Conservation (phyloP, 2,329 filamentous ascomycete species). For the Cercospora nicotianae region DNA sequence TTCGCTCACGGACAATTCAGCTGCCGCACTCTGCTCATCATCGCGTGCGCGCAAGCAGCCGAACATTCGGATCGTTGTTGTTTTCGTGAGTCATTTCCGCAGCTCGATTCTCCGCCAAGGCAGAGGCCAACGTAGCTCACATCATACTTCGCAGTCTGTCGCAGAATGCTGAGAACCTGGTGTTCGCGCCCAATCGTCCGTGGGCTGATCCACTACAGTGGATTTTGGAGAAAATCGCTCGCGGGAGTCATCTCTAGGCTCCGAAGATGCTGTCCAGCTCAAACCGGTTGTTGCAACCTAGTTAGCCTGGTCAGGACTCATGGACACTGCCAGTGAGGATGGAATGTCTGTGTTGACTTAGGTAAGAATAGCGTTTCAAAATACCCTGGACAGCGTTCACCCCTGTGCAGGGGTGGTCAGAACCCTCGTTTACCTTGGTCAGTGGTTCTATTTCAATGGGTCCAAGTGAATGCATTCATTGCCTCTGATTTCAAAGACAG, state of each 20-base stretch:
- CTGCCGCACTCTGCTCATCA: not conserved
- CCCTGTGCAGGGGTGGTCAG: conserved; percentile 13
- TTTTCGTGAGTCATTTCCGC: not conserved
- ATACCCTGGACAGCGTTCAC: conserved; percentile 16
- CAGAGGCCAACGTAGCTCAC: not conserved
- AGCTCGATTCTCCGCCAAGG: not conserved
- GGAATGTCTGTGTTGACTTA: conserved; percentile 2
- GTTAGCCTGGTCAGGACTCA: not conserved
- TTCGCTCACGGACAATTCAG: not conserved
- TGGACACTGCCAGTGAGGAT: not conserved
- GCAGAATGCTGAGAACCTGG: not conserved
- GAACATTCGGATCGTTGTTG: not conserved
- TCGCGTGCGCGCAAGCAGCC: not conserved
- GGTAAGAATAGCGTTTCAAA: conserved; percentile 20
- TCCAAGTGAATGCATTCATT: not conserved
- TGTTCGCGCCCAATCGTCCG: conserved; percentile 11
- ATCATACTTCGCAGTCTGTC: not conserved
- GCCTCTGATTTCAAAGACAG: not conserved
- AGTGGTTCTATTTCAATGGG: conserved; percentile 9
- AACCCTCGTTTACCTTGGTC: not conserved
- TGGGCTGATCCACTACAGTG: not conserved
- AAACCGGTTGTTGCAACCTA: conserved; percentile 15
- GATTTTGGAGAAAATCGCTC: conserved; percentile 6
- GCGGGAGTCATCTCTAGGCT: conserved; percentile 17
- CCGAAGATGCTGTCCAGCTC: conserved; percentile 4